Percentiles rank a stretch among this genome's conserved stretches.
Conservation (phyloP, 1,284 basidiomycete genomes). For the Ustilago tritici region DNA sequence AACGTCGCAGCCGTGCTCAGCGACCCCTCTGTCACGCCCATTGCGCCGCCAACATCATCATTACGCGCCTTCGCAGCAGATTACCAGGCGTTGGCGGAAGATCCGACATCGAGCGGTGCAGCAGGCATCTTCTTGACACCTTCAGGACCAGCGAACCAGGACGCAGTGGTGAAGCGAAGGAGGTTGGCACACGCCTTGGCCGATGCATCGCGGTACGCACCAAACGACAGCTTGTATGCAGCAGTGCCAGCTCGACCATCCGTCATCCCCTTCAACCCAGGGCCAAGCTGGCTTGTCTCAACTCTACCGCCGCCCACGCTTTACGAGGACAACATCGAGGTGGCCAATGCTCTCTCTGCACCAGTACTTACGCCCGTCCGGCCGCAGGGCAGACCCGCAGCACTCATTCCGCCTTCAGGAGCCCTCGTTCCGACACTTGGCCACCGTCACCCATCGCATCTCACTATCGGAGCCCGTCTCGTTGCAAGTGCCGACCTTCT, state of each 20-base stretch:
- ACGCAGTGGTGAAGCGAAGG: constrained; percentile 54
- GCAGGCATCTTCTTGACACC: constrained; percentile 56
- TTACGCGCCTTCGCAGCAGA: constrained; percentile 60
- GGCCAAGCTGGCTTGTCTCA: constrained; percentile 63
- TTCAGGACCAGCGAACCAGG: constrained; percentile 45
- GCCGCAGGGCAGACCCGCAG: constrained; percentile 61
- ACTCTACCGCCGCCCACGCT: constrained; percentile 52
- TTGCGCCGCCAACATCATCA: constrained; percentile 47
- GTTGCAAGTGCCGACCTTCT: constrained; percentile 53
- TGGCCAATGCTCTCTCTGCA: constrained; percentile 51
- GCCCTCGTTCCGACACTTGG: constrained; percentile 55
- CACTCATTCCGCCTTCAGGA: constrained; percentile 54
- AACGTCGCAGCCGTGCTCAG: constrained; percentile 26
- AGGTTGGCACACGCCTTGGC: constrained; percentile 58
- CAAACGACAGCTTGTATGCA: constrained; percentile 63
- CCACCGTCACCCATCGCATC: constrained; percentile 57
- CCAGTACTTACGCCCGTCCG: constrained; percentile 61
- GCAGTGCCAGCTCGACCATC: constrained; percentile 57
- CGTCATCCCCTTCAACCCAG: constrained; percentile 53
- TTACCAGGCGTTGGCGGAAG: constrained; percentile 52
- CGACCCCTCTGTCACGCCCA: constrained; percentile 22
- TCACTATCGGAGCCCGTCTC: constrained; percentile 55
- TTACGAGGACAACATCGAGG: constrained; percentile 54
- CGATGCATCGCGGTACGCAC: constrained; percentile 58
- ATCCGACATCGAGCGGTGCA: constrained; percentile 40